Conservation (phyloP, 179 eudicot genomes). For the Patellifolia procumbens region DNA sequence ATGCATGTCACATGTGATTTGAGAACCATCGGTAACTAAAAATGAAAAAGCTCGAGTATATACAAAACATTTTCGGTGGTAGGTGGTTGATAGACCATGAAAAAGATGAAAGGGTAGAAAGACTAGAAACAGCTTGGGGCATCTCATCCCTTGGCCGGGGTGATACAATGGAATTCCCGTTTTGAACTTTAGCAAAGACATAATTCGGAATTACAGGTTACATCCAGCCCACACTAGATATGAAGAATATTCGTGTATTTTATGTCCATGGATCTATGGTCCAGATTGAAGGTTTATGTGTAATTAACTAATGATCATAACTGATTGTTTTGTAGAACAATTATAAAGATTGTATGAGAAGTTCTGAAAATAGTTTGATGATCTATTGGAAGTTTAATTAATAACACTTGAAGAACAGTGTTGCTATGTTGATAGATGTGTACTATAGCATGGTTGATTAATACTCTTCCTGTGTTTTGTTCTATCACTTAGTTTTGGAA, state of each 20-base stretch:
- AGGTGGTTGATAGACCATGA: too few relatives aligned
- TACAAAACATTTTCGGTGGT: not conserved
- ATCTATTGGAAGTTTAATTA: too few relatives aligned
- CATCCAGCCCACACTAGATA: slow-evolving; percentile 1
- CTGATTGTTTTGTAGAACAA: too few relatives aligned
- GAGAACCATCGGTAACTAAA: not conserved
- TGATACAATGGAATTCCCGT: too few relatives aligned
- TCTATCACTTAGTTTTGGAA: slow-evolving; percentile 2
- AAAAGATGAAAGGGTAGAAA: too few relatives aligned
- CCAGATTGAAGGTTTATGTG: not conserved
- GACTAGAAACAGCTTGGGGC: too few relatives aligned
- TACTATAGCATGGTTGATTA: not conserved
- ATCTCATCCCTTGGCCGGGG: too few relatives aligned
- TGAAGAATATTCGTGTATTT: not conserved
- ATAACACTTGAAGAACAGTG: too few relatives aligned
- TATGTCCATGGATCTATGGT: not conserved
- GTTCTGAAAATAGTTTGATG: not conserved
- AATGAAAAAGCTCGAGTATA: not conserved
- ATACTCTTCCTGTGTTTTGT: not conserved
- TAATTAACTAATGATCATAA: not conserved
- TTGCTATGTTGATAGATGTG: too few relatives aligned
- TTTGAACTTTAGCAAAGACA: too few relatives aligned
- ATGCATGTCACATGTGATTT: not conserved
- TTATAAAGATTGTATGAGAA: too few relatives aligned
- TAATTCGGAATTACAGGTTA: not conserved